Conservation (phyloP, 768 basidiomycete genomes). For the Trametes punicea region DNA sequence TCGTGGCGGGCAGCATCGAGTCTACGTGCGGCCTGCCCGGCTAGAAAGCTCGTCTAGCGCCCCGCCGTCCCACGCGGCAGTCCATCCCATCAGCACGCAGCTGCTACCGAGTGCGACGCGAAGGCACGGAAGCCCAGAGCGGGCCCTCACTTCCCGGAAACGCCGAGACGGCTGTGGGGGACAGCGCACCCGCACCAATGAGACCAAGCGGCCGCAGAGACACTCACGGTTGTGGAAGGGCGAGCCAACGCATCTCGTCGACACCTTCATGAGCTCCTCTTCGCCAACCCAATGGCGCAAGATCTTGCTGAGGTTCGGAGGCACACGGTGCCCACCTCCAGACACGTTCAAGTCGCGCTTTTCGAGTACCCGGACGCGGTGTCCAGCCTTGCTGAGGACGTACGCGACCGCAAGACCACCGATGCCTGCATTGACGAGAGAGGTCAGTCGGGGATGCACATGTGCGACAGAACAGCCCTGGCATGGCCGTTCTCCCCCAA, state of each 20-base stretch:
- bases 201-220: background rate
- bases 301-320: constrained; percentile 57
- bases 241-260: constrained; percentile 33
- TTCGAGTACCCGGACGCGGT: constrained; percentile 58
- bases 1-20: background rate
- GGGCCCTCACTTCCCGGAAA: background rate
- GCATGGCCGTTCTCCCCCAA: too few relatives aligned
- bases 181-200: too few relatives aligned
- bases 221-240: constrained; percentile 36
- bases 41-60: background rate
- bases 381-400: constrained; percentile 53
- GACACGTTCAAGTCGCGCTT: constrained; percentile 37
- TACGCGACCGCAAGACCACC: constrained; percentile 56
- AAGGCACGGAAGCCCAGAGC: background rate
- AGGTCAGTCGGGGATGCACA: background rate
- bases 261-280: constrained; percentile 39
- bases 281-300: constrained; percentile 54
- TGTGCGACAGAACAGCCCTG: background rate
- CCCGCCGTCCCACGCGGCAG: background rate
- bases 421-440: constrained; percentile 34
- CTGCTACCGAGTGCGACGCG: background rate
- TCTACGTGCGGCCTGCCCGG: background rate
- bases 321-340: constrained; percentile 44
- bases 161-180: too few relatives aligned
- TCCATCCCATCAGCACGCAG: background rate